Percentiles rank a stretch among this genome's conserved stretches.
Conservation (phyloP, 2,329 filamentous ascomycete genomes). For the Hypoxylon sp. region DNA sequence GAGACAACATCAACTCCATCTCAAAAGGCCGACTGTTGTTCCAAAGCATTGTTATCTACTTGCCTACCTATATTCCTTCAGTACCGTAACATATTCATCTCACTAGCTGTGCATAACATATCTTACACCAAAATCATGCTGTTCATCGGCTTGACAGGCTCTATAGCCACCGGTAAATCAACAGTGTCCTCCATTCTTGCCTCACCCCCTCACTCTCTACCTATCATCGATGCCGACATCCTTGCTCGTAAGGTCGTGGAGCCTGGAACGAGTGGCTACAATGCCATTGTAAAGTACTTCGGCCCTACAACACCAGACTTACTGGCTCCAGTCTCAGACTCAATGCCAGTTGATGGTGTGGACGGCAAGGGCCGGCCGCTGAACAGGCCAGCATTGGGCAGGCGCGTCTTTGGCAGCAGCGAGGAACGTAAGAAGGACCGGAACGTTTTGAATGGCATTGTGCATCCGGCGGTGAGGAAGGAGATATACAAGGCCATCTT, state of each 20-base stretch:
- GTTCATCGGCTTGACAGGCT: slow-evolving; percentile 94
- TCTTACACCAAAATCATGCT: slow-evolving; percentile 72
- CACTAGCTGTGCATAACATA: too few relatives aligned
- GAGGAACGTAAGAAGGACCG: slow-evolving; percentile 78
- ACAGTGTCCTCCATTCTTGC: slow-evolving; percentile 90
- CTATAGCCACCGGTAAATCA: slow-evolving; percentile 97
- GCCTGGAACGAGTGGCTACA: slow-evolving; percentile 87
- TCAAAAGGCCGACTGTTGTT: neutral
- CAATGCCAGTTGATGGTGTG: slow-evolving; percentile 66
- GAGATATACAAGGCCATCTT: slow-evolving; percentile 84
- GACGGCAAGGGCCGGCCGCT: slow-evolving; percentile 77
- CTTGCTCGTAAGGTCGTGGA: slow-evolving; percentile 94
- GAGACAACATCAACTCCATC: slow-evolving; percentile 23
- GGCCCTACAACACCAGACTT: slow-evolving; percentile 86
- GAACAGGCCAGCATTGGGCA: slow-evolving; percentile 86
- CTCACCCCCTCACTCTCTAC: slow-evolving; percentile 83
- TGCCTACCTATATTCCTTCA: neutral
- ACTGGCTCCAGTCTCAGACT: slow-evolving; percentile 70
- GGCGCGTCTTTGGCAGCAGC: slow-evolving; percentile 85
- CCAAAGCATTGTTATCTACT: neutral
- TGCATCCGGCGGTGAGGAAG: slow-evolving; percentile 88
- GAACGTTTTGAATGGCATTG: slow-evolving; percentile 84
- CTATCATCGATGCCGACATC: slow-evolving; percentile 93
- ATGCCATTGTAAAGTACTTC: slow-evolving; percentile 85
- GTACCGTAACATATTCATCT: too few relatives aligned